Evolutionary conservation across 306 rosid species (phyloP), one percentile per base, ranked within the genome.

Genomic region (Calophaca sinica): DNA sequence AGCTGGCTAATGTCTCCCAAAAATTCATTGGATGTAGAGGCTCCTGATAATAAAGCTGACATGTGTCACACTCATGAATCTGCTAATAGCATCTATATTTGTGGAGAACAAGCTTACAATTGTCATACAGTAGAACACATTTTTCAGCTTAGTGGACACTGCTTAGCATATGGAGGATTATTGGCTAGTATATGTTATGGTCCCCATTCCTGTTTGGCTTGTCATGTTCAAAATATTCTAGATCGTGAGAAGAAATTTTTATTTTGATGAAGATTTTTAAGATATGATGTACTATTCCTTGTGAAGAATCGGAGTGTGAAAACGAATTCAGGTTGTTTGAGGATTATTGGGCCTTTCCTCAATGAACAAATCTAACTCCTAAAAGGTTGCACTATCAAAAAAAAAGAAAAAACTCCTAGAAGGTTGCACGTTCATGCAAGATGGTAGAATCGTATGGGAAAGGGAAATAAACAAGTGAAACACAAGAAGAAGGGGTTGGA

Each of bases 81-180:
- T 74, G 45, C 26, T 10, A 79, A 63, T 60, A 58, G 39, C 57
- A 3, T 48, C 9, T 36, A 31, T 61, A 14, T 11, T 31, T 5
- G 64, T 28, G 82, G 66, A 62, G 80, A 71, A 14, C 80, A 55
- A 20, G 72, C 49, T 44, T 42, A 13, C 74, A 48, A 26, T 32
- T 60, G 73, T 49, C 52, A 74, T 44, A 83, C 46, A 69, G 68
- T 84, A 60, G 39, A 33, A 62, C 42, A 52, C 14, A 70, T 84
- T 42, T 55, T 82, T 66, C 82, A 82, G 74, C 89, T 88, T 13
- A 89, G 90, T n/a, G 57, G 78, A 14, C 93, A 92, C 62, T 92
- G 91, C 84, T 77, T 86, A 72, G 53, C 67, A 1, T 89, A 86
- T 82, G 97, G 97, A 61, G 89, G 89, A 68, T 82, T 82, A 65